Evolutionary conservation across 352 stramenopile genomes (phyloP).

Genomic region (Pythium vanterpoolii): DNA sequence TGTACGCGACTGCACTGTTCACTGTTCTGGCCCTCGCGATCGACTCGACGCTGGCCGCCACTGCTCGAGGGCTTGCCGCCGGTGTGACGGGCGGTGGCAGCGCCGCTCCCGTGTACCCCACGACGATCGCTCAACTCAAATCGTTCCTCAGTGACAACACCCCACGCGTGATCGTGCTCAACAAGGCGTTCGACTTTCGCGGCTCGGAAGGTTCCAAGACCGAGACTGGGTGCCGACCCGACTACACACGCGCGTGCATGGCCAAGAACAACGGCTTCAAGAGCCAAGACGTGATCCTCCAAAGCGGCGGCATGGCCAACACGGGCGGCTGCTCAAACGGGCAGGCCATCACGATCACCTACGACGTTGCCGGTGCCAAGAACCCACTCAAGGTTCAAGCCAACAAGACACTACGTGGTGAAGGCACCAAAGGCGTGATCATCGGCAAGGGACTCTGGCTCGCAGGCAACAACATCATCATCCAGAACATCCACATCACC

Average conservation of each 20-base stretch:
- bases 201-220: conserved; percentile 47
- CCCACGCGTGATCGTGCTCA: conserved; percentile 50
- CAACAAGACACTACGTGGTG: conserved; percentile 47
- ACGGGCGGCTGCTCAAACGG: conserved; percentile 45
- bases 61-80: conserved; percentile 1
- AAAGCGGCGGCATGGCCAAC: conserved; percentile 46
- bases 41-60: neutral
- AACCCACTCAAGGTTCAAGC: conserved; percentile 24
- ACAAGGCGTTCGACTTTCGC: conserved; percentile 45
- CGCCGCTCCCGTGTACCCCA: conserved; percentile 31
- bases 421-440: conserved; percentile 32
- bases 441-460: conserved; percentile 40
- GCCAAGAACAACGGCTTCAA: conserved; percentile 53
- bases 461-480: conserved; percentile 40
- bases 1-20: neutral
- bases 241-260: conserved; percentile 38
- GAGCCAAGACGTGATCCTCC: conserved; percentile 52
- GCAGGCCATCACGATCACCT: conserved; percentile 32
- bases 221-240: conserved; percentile 41
- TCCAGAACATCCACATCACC: conserved; percentile 58
- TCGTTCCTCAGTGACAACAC: conserved; percentile 35
- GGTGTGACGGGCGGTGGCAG: conserved; percentile 41
- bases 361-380: conserved; percentile 36
- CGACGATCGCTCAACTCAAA: conserved; percentile 37
- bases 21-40: neutral